These are phyloP conservation scores for Alternaria brassicae DNA, from an alignment of 2,329 filamentous ascomycete genomes.

Conservation along the genomic window DNA sequence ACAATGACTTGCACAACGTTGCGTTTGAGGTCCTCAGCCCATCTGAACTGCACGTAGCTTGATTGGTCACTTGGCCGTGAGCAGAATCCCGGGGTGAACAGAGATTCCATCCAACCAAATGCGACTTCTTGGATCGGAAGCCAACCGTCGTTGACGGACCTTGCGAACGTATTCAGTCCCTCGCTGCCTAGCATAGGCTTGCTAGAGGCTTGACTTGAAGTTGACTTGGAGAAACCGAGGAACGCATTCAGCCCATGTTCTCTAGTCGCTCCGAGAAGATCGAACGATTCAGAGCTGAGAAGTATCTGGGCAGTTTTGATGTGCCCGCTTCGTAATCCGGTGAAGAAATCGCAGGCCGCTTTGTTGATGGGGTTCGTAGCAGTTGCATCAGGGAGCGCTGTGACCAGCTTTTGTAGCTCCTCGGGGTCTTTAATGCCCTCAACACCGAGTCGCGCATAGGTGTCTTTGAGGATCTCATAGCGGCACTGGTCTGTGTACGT, in stretches of 20 bases:
- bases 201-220: conserved; percentile 49
- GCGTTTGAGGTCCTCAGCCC: conserved; percentile 64
- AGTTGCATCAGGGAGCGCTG: conserved; percentile 18
- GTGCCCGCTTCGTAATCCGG: conserved; percentile 44
- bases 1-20: conserved; percentile 62
- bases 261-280: conserved; percentile 57
- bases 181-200: conserved; percentile 53
- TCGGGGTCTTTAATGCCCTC: conserved; percentile 55
- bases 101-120: conserved; percentile 61
- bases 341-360: conserved; percentile 54
- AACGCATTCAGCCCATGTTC: conserved; percentile 63
- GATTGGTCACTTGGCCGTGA: conserved; percentile 44
- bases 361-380: conserved; percentile 34
- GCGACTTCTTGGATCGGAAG: conserved; percentile 60
- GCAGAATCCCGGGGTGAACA: conserved; percentile 55
- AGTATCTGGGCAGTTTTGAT: conserved; percentile 57
- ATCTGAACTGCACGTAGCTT: conserved; percentile 61
- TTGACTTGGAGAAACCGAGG: conserved; percentile 62
- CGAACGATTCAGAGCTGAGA: conserved; percentile 58
- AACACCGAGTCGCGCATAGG: conserved; percentile 61
- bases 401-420: conserved; percentile 41
- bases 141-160: conserved; percentile 56
- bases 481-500: conserved; percentile 64
- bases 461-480: conserved; percentile 60
- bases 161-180: conserved; percentile 52